Conservation (phyloP, 108 stramenopile species). For the Tribonema minus region DNA sequence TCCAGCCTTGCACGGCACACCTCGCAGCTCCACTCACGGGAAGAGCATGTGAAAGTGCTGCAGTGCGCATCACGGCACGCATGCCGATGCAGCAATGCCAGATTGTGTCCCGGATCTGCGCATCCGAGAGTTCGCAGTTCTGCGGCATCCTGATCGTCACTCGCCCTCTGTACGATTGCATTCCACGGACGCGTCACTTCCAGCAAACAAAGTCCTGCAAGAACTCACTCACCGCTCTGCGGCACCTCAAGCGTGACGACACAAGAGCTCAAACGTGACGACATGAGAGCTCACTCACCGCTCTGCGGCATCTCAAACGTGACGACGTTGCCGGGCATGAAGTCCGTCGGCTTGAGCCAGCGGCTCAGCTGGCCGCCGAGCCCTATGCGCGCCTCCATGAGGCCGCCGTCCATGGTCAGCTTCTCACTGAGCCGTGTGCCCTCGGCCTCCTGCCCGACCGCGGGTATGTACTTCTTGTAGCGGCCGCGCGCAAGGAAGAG, state of each 20-base stretch:
- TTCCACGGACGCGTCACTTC: too few species aligned
- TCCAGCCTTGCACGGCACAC: too few species aligned
- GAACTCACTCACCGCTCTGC: conserved; percentile 3
- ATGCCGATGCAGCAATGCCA: too few species aligned
- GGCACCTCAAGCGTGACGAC: conserved; percentile 40
- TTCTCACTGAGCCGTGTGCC: conserved; percentile 34
- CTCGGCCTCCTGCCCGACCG: conserved; percentile 30
- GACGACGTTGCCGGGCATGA: conserved; percentile 27
- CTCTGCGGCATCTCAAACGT: conserved; percentile 39
- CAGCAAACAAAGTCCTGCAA: too few species aligned
- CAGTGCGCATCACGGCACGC: too few species aligned
- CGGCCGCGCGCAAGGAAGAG: conserved; percentile 46
- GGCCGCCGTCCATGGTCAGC: conserved; percentile 33
- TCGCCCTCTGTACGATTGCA: too few species aligned
- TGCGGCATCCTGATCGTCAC: too few species aligned
- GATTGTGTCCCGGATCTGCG: too few species aligned
- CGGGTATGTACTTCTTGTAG: conserved; percentile 48
- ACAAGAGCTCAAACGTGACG: not conserved
- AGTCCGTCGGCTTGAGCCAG: conserved; percentile 42
- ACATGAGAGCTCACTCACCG: not conserved
- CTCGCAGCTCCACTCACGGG: too few species aligned
- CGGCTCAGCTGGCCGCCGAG: conserved; percentile 36
- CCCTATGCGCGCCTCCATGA: conserved; percentile 16
- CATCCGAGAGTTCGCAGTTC: too few species aligned
- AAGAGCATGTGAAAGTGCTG: too few species aligned